These are phyloP conservation scores for Solanum sitiens DNA, from an alignment of 257 asterid species.

Conservation along the genomic window DNA sequence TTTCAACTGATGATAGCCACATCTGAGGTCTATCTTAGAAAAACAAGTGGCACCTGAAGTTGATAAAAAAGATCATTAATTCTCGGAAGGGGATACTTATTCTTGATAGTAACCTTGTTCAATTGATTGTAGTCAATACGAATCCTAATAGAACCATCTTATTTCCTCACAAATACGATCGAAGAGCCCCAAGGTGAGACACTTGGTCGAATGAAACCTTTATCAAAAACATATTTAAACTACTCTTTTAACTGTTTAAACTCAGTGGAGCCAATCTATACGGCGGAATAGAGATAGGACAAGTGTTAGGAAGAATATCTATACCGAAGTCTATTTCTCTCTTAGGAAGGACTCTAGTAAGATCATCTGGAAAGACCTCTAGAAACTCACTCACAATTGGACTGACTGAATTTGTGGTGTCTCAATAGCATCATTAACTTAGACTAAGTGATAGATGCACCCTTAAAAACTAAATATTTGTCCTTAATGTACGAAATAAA, in stretches of 20 bases:
- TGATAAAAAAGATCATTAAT: too few species aligned
- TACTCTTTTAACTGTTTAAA: too few species aligned
- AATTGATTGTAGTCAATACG: too few species aligned
- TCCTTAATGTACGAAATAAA: neutral
- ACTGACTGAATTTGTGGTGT: neutral
- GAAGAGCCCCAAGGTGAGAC: too few species aligned
- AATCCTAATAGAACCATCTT: neutral
- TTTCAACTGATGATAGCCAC: too few species aligned
- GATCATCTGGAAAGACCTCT: neutral
- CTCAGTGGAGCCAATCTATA: neutral
- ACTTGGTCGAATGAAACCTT: too few species aligned
- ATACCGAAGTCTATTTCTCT: neutral
- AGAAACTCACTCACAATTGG: neutral
- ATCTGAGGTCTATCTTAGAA: too few species aligned
- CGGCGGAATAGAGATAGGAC: neutral
- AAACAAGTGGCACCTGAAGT: too few species aligned
- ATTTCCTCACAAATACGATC: too few species aligned
- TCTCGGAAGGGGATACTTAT: too few species aligned
- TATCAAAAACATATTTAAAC: neutral
- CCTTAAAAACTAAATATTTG: too few species aligned
- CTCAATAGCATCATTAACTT: neutral
- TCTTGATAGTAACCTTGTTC: neutral
- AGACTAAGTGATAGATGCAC: neutral
- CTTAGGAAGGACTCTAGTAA: neutral
- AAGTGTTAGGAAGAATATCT: neutral